A percentile compares a stretch with the other conserved stretches of the same genome.
Conservation (phyloP, 139 green algal species). For the Chlorella sp. region DNA sequence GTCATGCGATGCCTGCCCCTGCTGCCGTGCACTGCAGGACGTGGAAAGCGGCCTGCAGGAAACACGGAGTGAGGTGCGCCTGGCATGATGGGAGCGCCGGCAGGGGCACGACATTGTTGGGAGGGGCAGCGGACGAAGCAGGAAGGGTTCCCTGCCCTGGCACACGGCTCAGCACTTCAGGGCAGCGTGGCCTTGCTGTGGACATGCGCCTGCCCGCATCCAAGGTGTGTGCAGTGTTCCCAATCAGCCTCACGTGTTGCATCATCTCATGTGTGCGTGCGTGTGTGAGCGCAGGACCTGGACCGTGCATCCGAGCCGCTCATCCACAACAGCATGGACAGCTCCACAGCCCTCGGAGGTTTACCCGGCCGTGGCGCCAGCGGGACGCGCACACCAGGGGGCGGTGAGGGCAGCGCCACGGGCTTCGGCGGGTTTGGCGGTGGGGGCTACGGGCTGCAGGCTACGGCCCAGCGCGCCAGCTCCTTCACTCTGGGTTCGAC, state of each 20-base stretch:
- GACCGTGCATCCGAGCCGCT: background rate
- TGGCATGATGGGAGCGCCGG: background rate
- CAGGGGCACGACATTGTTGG: background rate
- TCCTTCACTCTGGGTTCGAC: background rate
- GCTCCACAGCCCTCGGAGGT: background rate
- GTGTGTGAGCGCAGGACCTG: background rate
- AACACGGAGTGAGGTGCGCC: background rate
- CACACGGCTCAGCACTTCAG: background rate
- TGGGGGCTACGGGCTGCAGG: background rate
- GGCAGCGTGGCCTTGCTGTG: no score
- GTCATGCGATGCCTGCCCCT: background rate
- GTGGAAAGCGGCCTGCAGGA: background rate
- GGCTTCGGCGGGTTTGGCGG: background rate
- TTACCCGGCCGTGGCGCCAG: background rate
- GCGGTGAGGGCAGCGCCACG: no score
- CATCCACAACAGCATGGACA: background rate
- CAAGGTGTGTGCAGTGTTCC: background rate
- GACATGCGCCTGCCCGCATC: no score
- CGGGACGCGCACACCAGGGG: no score
- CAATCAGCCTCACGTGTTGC: background rate
- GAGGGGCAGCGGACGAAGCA: background rate
- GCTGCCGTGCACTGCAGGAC: background rate
- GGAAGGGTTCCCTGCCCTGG: background rate
- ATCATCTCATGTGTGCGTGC: background rate
- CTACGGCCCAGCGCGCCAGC: background rate